These are phyloP conservation scores for Diplocarpon rosae DNA, from an alignment of 2,329 filamentous ascomycete genomes.

Conservation along the genomic window DNA sequence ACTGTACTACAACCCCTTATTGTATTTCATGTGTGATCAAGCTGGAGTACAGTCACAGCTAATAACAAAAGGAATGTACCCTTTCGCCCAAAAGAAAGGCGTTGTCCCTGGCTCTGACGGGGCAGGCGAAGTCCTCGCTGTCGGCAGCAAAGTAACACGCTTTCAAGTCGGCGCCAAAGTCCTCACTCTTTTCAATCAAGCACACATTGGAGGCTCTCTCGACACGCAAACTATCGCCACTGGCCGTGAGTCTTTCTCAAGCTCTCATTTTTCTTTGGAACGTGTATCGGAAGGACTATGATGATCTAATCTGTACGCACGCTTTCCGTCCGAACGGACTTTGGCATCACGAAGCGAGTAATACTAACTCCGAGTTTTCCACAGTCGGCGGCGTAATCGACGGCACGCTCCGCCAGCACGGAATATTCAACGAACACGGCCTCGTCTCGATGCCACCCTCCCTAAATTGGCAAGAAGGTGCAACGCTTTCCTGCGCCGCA, in stretches of 20 bases:
- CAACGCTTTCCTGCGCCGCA: constrained; percentile 40
- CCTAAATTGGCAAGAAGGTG: constrained; percentile 35
- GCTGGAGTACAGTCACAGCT: neutral
- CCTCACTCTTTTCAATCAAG: constrained; percentile 46
- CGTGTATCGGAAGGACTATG: too few species aligned
- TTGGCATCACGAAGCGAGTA: too few species aligned
- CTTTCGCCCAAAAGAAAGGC: constrained; percentile 15
- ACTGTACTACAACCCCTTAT: too few species aligned
- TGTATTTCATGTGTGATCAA: neutral
- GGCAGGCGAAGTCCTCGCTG: constrained; percentile 36
- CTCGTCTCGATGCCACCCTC: constrained; percentile 47
- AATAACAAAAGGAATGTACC: constrained; percentile 18
- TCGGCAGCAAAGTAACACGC: constrained; percentile 45
- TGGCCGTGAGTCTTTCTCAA: constrained; percentile 24
- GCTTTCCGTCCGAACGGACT: too few species aligned
- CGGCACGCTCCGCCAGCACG: constrained; percentile 39
- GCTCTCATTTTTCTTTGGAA: too few species aligned
- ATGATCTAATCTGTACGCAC: too few species aligned
- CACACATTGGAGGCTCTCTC: constrained; percentile 26
- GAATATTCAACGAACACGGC: constrained; percentile 42
- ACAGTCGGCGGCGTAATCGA: constrained; percentile 44
- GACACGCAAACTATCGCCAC: constrained; percentile 25
- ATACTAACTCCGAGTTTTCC: too few species aligned
- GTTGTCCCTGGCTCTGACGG: constrained; percentile 31
- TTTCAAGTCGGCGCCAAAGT: constrained; percentile 47